Evolutionary conservation across 441 rosid genomes (phyloP), one percentile per base, ranked within the genome.

Genomic region (Hura crepitans): DNA sequence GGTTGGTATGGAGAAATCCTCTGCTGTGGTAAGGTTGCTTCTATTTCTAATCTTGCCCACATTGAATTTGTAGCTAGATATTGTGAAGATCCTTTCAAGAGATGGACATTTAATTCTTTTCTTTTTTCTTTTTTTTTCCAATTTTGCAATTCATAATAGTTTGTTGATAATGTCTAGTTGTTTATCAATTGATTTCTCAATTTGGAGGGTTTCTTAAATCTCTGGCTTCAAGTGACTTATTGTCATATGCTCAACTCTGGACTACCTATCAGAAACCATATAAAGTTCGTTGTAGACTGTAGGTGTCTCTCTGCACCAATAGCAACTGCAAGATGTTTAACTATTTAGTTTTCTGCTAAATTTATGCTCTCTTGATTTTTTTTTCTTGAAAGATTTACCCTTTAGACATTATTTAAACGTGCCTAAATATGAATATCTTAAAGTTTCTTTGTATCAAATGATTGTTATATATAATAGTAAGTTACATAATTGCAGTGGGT

Each of bases 21-120:
- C 91, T 70, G 79, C 93, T 50, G 96, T 96, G 79, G 97, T 96
- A 82, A 91, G 87, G 77, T 54, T 8, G 51, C 50, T 74, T 42
- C 11, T 27, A 22, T 53, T 17, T 46, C 15, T 60, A 10, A 6
- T 61, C 43, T 56, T 46, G 58, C 64, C 28, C 66, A 60, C 46
- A 47, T 73, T 33, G 39, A 46, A 47, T 76, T 64, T 72, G n/a
- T 69, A 6, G 50, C 33, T 30, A 57, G 62, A 30, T 57, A 18
- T 56, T 14, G 31, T 57, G 62, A 15, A 56, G 17, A 6, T 28
- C 42, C 4, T 2, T 54, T 2, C 12, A 42, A 35, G 4, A 35
- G 4, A 35, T 35, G 6, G 39, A 35, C 1, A 9, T 33, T 56
- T 22, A 7, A 33, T 5, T 31, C 12, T 39, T 15, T 43, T 33